A percentile compares a stretch with the other conserved stretches of the same genome.
These are phyloP conservation scores for Diphasiastrum complanatum DNA, from an alignment of 83 land plant species.

Conservation along the genomic window DNA sequence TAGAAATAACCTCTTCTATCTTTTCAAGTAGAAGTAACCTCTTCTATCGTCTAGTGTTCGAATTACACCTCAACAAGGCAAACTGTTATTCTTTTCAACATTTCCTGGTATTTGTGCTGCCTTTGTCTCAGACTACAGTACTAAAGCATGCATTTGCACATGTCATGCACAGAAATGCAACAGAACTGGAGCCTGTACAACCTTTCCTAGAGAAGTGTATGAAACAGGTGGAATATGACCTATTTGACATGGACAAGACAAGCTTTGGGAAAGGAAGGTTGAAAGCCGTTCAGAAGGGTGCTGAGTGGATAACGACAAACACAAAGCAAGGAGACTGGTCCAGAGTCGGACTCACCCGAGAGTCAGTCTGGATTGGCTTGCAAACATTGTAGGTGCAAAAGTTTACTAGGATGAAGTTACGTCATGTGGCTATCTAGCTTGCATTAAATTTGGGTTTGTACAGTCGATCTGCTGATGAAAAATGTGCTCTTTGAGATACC, in stretches of 20 bases:
- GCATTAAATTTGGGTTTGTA: too few relatives aligned
- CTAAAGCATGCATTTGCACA: too few relatives aligned
- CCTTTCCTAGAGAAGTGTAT: constrained; percentile 67
- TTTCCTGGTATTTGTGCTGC: too few relatives aligned
- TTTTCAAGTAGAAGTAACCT: too few relatives aligned
- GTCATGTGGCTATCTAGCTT: background rate
- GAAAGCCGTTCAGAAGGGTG: constrained; percentile 9
- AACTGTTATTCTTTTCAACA: too few relatives aligned
- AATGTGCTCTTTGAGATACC: background rate
- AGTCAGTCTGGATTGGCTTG: constrained; percentile 75
- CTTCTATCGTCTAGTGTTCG: too few relatives aligned
- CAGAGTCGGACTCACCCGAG: constrained; percentile 51
- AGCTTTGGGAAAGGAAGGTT: background rate
- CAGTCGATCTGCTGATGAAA: background rate
- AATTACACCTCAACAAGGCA: too few relatives aligned
- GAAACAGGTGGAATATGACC: constrained; percentile 53
- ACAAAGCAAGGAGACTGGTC: constrained; percentile 44
- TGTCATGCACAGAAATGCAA: constrained; percentile 39
- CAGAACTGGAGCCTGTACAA: constrained; percentile 75
- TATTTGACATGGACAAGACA: constrained; percentile 15
- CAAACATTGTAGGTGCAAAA: constrained; percentile 55
- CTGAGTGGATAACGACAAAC: too few relatives aligned
- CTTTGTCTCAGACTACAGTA: too few relatives aligned
- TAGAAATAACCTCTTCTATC: too few relatives aligned
- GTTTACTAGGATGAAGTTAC: background rate